These are phyloP conservation scores for Mediolabrus comicus DNA, from an alignment of 108 stramenopile genomes.

Conservation along the genomic window DNA sequence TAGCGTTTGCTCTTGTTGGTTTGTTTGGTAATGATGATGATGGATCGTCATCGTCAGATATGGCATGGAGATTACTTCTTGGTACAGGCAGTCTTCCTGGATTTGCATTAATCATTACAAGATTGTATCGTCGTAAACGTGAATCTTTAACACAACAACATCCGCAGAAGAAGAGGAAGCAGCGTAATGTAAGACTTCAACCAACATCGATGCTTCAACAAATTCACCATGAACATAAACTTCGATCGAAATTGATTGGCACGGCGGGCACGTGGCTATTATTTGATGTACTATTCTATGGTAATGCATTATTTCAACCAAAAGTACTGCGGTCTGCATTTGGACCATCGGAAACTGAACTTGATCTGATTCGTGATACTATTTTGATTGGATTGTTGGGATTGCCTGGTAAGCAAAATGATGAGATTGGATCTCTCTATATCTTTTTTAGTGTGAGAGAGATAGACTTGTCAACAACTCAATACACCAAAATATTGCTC, in stretches of 20 bases:
- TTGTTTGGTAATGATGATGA: conserved; percentile 38
- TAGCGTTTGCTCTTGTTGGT: conserved; percentile 46
- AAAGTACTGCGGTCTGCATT: conserved; percentile 83
- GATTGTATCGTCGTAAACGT: conserved; percentile 25
- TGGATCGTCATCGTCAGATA: no score
- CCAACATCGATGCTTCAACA: conserved; percentile 28
- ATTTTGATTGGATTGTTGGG: conserved; percentile 44
- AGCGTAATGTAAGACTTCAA: conserved; percentile 20
- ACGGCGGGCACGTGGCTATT: conserved; percentile 86
- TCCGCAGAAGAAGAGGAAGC: neutral
- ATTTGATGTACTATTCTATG: conserved; percentile 89
- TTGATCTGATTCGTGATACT: conserved; percentile 38
- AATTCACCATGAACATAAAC: conserved; percentile 58
- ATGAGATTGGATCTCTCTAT: no score
- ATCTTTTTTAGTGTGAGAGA: no score
- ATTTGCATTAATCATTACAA: conserved; percentile 40
- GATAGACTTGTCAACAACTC: no score
- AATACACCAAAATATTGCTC: no score
- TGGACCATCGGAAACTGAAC: conserved; percentile 52
- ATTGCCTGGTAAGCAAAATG: conserved; percentile 40
- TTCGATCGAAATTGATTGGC: conserved; percentile 66
- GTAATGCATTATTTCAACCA: conserved; percentile 86
- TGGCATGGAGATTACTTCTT: conserved; percentile 74
- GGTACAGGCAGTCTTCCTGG: conserved; percentile 80
- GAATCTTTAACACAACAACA: neutral